phyloP scores from a whole-genome alignment of 768 basidiomycete genomes.

The Lyophyllum atratum region DNA sequence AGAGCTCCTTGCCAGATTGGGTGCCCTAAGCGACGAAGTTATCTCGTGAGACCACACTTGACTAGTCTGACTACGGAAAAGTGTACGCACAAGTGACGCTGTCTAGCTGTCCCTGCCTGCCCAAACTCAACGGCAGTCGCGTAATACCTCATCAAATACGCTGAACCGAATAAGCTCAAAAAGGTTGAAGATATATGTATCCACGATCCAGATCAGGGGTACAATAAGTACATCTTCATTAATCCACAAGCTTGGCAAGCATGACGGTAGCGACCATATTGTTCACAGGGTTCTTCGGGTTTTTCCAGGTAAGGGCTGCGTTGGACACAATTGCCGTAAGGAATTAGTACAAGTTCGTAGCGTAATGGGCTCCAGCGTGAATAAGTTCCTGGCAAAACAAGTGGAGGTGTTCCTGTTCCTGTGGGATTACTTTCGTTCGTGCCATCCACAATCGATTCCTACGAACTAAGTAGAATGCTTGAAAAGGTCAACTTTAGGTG shows the following conservation, averaged over 20 bases:
- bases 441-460: not conserved
- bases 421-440: not conserved
- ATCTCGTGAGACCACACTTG: not conserved
- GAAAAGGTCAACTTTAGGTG: not conserved
- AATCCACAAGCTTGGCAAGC: not conserved
- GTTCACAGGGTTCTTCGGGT: not conserved
- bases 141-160: constrained; percentile 3
- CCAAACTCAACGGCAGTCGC: not conserved
- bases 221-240: not conserved
- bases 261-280: constrained; percentile 3
- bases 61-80: not conserved
- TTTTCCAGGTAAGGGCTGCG: not conserved
- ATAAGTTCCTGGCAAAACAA: not conserved
- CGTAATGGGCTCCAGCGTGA: not conserved
- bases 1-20: not conserved
- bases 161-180: constrained; percentile 4
- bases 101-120: not conserved
- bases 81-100: not conserved
- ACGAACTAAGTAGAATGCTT: not conserved
- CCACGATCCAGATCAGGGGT: constrained; percentile 8
- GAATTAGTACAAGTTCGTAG: not conserved
- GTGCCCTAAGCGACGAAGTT: not conserved
- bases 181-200: not conserved
- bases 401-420: not conserved
- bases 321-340: constrained; percentile 1